phyloP scores from a whole-genome alignment of 768 basidiomycete species.

The Suillus weaverae region DNA sequence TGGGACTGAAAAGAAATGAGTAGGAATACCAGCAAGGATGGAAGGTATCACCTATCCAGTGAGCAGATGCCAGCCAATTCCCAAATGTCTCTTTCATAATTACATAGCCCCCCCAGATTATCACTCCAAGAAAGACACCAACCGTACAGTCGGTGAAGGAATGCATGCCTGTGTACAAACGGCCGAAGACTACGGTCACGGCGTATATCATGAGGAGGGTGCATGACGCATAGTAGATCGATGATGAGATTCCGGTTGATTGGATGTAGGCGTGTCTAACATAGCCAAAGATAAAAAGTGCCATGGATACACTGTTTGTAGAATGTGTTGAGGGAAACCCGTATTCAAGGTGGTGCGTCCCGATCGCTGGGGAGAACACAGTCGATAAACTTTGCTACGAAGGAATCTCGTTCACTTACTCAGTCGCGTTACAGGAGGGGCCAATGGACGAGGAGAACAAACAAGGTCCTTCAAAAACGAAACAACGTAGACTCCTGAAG shows the following conservation, averaged over 20 bases:
- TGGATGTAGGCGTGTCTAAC: conserved; percentile 49
- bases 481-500: conserved; percentile 81
- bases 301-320: conserved; percentile 87
- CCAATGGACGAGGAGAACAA: conserved; percentile 87
- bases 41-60: conserved; percentile 34
- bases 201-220: conserved; percentile 55
- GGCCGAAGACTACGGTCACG: conserved; percentile 73
- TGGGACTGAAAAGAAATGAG: conserved; percentile 45
- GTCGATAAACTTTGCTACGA: neutral
- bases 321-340: conserved; percentile 97
- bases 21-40: conserved; percentile 19
- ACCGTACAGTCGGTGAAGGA: conserved; percentile 72
- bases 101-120: conserved; percentile 55
- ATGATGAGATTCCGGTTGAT: conserved; percentile 43
- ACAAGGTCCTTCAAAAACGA: conserved; percentile 88
- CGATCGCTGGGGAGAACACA: conserved; percentile 52
- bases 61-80: conserved; percentile 37
- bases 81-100: conserved; percentile 41
- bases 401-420: conserved; percentile 48
- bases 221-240: conserved; percentile 43
- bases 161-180: conserved; percentile 89
- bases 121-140: conserved; percentile 64
- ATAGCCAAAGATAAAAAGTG: conserved; percentile 71
- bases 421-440: conserved; percentile 88
- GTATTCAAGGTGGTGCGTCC: conserved; percentile 83